Percentiles rank a stretch among this genome's conserved stretches.
Evolutionary conservation across 192 early-diverging fungal genomes (phyloP).

Genomic region (Coemansia sp.): DNA sequence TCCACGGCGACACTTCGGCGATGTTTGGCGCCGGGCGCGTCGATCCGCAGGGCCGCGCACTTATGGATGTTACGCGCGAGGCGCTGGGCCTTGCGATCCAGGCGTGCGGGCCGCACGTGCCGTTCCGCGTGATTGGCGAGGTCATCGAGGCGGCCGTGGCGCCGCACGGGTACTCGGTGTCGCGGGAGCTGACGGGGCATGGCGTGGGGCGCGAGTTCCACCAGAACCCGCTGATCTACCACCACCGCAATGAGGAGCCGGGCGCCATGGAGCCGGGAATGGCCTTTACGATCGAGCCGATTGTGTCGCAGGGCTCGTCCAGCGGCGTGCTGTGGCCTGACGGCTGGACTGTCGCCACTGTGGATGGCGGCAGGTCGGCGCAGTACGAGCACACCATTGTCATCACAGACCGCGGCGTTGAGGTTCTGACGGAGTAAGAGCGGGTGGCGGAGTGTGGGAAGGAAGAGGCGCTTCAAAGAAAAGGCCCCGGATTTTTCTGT

Average conservation of each 20-base stretch:
- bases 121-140: constrained; percentile 67
- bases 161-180: constrained; percentile 62
- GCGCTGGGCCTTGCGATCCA: constrained; percentile 63
- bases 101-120: constrained; percentile 74
- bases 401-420: constrained; percentile 63
- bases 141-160: constrained; percentile 57
- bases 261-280: constrained; percentile 75
- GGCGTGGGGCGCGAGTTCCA: constrained; percentile 87
- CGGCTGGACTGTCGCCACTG: constrained; percentile 78
- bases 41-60: constrained; percentile 58
- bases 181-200: constrained; percentile 80
- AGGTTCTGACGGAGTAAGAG: constrained; percentile 62
- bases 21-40: constrained; percentile 67
- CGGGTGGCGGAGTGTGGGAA: too few species aligned
- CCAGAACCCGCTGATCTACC: constrained; percentile 78
- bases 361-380: constrained; percentile 80
- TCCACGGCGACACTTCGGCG: constrained; percentile 73
- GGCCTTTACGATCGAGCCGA: constrained; percentile 90
- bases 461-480: too few species aligned
- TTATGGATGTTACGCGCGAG: constrained; percentile 63
- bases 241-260: constrained; percentile 73
- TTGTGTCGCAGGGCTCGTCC: constrained; percentile 78
- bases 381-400: constrained; percentile 89
- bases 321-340: constrained; percentile 80
- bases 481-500: neutral